Evolutionary conservation across 1,284 basidiomycete species (phyloP), one percentile per base, ranked within the genome.

Genomic region (Phellopilus nigrolimitatus): DNA sequence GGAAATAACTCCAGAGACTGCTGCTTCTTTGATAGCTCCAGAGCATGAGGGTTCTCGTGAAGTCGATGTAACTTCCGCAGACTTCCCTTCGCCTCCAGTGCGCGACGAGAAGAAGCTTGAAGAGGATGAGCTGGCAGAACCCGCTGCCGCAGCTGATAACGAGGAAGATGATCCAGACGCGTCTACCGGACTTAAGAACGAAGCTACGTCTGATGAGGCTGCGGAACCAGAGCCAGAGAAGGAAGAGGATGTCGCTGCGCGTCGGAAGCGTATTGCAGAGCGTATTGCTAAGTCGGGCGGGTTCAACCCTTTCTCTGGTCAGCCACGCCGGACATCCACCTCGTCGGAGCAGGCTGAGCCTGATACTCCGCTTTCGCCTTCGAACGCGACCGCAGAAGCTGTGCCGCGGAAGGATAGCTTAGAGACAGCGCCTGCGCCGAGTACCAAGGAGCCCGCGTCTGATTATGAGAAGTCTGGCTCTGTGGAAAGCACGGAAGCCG

Each of bases 201-300:
- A 54, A 24, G 42, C 40, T 13, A 48, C 48, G 10, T 36, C 21
- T 48, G 52, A 28, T 41, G 57, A 48, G 19, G 54, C 30, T 40
- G 46, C 59, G n/a, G 56, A 56, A 40, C n/a, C 42, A 12, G 49
- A 51, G 6, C 63, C 56, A 33, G 62, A 64, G 48, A 66, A 70
- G 34, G 79, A 76, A 39, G 80, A 79, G 53, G 80, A 79, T 27
- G 80, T 78, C 55, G 71, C 62, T 27, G 66, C 72, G 3, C 75
- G 78, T 30, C 72, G 75, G 30, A 73, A 73, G 57, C 76, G 77
- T 51, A 75, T 84, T 31, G 76, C 80, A n/a, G 82, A 80, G 56
- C 75, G 72, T 41, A 62, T 85, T 37, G 77, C 78, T 2, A 78
- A 80, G 65, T 80, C 79, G 70, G 84, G 82, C 9, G 85, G 78